Percentiles rank a stretch among this genome's conserved stretches.
phyloP scores from a whole-genome alignment of 1,139 yeast species.

The Blastobotrys arbuscula region DNA sequence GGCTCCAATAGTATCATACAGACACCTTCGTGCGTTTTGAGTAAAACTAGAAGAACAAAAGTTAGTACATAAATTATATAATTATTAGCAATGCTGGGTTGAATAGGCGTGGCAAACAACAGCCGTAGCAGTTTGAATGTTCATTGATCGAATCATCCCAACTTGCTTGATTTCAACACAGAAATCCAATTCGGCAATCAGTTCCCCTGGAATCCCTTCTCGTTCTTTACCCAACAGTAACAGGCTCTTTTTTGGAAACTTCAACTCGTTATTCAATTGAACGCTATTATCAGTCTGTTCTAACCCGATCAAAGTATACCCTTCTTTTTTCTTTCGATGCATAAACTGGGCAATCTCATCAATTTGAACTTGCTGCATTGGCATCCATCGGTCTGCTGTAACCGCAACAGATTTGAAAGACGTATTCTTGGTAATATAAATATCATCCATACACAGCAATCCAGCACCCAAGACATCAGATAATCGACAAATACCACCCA shows the following conservation, averaged over 20 bases:
- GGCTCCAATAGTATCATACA: too few relatives aligned
- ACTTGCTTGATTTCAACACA: conserved; percentile 90
- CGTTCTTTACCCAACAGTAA: conserved; percentile 79
- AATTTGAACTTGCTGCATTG: conserved; percentile 67
- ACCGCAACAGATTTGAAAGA: conserved; percentile 87
- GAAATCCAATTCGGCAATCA: conserved; percentile 73
- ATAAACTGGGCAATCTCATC: conserved; percentile 52
- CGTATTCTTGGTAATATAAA: conserved; percentile 53
- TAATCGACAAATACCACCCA: conserved; percentile 89
- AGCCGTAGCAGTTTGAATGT: conserved; percentile 94
- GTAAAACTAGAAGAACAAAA: too few relatives aligned
- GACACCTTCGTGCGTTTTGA: too few relatives aligned
- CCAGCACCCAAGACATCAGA: conserved; percentile 94
- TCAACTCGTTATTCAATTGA: conserved; percentile 53
- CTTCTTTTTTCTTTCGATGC: conserved; percentile 61
- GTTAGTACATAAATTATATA: too few relatives aligned
- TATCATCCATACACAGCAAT: conserved; percentile 66
- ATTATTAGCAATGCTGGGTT: conserved; percentile 48
- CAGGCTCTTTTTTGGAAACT: conserved; percentile 74
- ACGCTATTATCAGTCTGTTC: conserved; percentile 90
- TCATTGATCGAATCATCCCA: conserved; percentile 91
- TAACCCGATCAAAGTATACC: conserved; percentile 80
- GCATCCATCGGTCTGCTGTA: conserved; percentile 95
- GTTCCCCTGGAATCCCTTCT: conserved; percentile 86
- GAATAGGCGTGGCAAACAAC: conserved; percentile 89